Base-by-base conservation (phyloP, 2,329 filamentous ascomycete genomes). In the Venturia oleaginea region DNA sequence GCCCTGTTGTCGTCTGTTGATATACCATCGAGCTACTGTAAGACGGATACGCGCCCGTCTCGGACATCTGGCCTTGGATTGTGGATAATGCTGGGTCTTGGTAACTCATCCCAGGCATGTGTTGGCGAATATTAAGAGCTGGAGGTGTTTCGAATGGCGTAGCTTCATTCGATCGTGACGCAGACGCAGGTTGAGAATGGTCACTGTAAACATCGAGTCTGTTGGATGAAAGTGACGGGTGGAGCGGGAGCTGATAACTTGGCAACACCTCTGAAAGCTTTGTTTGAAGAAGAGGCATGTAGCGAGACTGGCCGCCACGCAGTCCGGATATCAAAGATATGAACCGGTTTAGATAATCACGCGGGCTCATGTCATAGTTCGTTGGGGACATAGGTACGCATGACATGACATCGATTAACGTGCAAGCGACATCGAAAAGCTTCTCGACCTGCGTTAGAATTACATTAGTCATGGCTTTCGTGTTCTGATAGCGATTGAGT, bases 221-320 rank as follows among this genome's bases (percentile, higher is more conserved):
- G 30, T 43, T 43, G 17, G 59, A 60, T 17, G 59, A 60, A 6
- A 60, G 59, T 37, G 59, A 40, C 32, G 62, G 62, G 11, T 55
- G 62, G 17, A 57, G 34, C 15, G 62, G 62, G 15, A 63, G 51
- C 27, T 63, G 62, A 43, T 57, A 63, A 13, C 62, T 63, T 15
- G 62, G 62, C 51, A 63, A 38, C 4, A 63, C 62, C n/a, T 64
- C 54, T 4, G 59, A 60, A 10, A 65, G 65, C 59, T 93, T 94
- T 72, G 83, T 84, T 64, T 94, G 76, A 1, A 96, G 81, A 0
- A 95, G 80, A 2, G 90, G 90, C 17, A 93, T 79, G 72, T 91
- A 94, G 62, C 88, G 87, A 67, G 88, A 83, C 65, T 92, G 83
- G 7, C 90, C 90, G 65, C 85, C 87, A n/a, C 89, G 88, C 22